Conservation (phyloP, 2,329 filamentous ascomycete species). For the Pleochaeta shiraiana region DNA sequence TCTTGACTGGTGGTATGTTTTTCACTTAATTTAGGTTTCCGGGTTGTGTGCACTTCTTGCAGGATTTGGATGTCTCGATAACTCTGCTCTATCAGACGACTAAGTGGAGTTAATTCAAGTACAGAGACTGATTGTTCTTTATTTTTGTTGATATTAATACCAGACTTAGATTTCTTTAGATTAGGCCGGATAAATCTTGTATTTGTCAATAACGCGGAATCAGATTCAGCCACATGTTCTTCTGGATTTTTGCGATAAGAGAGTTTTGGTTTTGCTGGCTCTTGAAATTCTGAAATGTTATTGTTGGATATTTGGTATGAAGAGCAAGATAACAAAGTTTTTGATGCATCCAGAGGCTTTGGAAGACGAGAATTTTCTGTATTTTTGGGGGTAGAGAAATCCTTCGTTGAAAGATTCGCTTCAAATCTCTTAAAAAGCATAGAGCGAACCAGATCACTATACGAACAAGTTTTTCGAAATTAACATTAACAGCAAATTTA, state of each 20-base stretch:
- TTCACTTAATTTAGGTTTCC: neutral
- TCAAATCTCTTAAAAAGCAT: too few species aligned
- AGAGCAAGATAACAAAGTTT: too few species aligned
- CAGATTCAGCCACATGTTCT: neutral
- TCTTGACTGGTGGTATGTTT: neutral
- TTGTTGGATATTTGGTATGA: neutral
- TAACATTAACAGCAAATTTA: too few species aligned
- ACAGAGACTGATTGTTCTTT: neutral
- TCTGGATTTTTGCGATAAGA: neutral
- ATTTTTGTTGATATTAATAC: neutral
- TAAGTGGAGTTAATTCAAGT: slow-evolving; percentile 6
- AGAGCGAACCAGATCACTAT: too few species aligned
- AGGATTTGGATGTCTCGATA: slow-evolving; percentile 5
- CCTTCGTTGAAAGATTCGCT: too few species aligned
- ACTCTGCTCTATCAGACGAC: slow-evolving; percentile 6
- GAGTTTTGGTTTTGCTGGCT: neutral
- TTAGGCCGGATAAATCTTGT: neutral
- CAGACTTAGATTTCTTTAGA: neutral
- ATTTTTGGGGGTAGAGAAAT: too few species aligned
- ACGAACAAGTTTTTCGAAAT: too few species aligned
- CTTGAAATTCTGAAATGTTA: neutral
- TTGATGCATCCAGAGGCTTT: too few species aligned
- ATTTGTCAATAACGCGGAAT: too few species aligned
- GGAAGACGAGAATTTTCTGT: too few species aligned
- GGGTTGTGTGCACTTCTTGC: neutral